These are phyloP conservation scores for Quercus cerris DNA, from an alignment of 306 rosid species.

Conservation along the genomic window DNA sequence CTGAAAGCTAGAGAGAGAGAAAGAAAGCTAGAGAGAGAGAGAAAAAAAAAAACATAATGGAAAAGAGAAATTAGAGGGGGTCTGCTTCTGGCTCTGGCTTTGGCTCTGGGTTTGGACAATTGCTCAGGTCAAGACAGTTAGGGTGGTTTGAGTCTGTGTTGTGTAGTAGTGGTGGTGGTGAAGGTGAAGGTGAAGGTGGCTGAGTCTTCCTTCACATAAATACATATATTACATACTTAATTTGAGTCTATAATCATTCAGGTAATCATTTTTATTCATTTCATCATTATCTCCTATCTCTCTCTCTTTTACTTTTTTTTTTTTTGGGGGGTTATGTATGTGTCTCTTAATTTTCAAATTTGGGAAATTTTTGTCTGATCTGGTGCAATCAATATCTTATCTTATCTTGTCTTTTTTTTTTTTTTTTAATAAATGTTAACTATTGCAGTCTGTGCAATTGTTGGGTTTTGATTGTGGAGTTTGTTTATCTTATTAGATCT, in stretches of 20 bases:
- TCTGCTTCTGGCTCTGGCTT: no score
- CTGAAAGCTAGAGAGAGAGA: conserved; percentile 12
- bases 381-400: no score
- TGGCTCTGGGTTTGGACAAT: background rate
- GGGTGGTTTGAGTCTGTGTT: conserved; percentile 29
- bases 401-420: background rate
- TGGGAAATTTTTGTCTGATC: background rate
- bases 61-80: background rate
- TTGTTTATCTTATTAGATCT: background rate
- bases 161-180: conserved; percentile 24
- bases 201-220: conserved; percentile 11
- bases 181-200: conserved; percentile 10
- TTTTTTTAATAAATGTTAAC: no score
- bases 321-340: background rate
- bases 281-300: background rate
- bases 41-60: background rate
- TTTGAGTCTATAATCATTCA: conserved; percentile 29
- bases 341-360: conserved; percentile 8
- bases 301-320: background rate
- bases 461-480: background rate
- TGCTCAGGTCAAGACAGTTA: conserved; percentile 22
- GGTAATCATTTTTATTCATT: conserved; percentile 37
- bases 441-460: no score
- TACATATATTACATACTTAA: no score
- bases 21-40: conserved; percentile 7